These are phyloP conservation scores for Pontederia paniculata DNA, from an alignment of 176 grass and related monocot genomes.

Conservation along the genomic window DNA sequence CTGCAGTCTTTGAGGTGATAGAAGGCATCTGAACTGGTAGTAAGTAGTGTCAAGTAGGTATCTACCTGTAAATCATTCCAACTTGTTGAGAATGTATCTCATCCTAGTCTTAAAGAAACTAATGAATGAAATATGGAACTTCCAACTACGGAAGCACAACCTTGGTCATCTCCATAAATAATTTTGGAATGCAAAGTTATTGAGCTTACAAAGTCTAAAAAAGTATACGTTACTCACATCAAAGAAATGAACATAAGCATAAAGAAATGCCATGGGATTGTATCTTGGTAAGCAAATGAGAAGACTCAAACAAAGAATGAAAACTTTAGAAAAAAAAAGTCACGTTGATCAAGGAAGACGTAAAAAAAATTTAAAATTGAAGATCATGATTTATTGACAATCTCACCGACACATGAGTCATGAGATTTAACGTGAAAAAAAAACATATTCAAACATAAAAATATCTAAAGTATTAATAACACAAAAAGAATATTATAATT, in stretches of 20 bases:
- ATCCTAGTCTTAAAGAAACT: background rate
- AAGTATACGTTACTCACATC: conserved; percentile 64
- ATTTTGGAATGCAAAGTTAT: conserved; percentile 3
- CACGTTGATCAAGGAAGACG: too few relatives aligned
- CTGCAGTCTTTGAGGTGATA: conserved; percentile 93
- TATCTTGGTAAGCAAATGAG: conserved; percentile 99
- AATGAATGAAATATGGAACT: background rate
- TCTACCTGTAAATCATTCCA: conserved; percentile 46
- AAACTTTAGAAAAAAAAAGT: too few relatives aligned
- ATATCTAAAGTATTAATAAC: too few relatives aligned
- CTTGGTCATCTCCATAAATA: conserved; percentile 4
- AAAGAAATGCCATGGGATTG: conserved; percentile 89
- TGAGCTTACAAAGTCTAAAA: background rate
- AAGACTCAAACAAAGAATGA: too few relatives aligned
- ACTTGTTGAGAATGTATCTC: conserved; percentile 19
- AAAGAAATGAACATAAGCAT: conserved; percentile 93
- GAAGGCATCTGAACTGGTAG: conserved; percentile 71
- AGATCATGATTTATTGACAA: too few relatives aligned
- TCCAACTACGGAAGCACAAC: background rate
- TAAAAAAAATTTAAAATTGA: too few relatives aligned
- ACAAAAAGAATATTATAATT: too few relatives aligned
- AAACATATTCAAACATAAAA: too few relatives aligned
- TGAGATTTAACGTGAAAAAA: too few relatives aligned
- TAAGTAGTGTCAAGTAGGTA: conserved; percentile 74
- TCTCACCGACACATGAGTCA: too few relatives aligned